A percentile compares a stretch with the other conserved stretches of the same genome.
These are phyloP conservation scores for Pisolithus tinctorius DNA, from an alignment of 768 basidiomycete species.

Conservation along the genomic window DNA sequence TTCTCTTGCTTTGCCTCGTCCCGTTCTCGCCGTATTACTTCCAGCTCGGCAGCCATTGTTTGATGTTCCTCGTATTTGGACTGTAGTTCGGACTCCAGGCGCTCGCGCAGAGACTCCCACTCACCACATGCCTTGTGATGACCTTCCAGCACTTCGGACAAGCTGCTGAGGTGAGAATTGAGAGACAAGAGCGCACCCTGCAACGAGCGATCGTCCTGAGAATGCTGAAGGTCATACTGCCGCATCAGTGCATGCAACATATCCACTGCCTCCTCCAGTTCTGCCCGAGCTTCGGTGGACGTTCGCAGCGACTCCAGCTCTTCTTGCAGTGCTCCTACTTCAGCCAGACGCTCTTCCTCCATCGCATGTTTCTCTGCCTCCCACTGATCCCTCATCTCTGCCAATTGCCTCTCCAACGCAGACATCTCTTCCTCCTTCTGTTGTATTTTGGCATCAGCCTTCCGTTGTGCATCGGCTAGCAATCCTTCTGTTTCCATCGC, in stretches of 20 bases:
- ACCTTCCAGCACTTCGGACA: constrained; percentile 38
- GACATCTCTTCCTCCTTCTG: constrained; percentile 35
- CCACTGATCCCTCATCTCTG: constrained; percentile 43
- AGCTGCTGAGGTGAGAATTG: constrained; percentile 42
- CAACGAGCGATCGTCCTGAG: constrained; percentile 42
- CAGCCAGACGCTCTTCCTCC: constrained; percentile 45
- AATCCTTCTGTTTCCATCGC: constrained; percentile 34
- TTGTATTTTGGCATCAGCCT: constrained; percentile 32
- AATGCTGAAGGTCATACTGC: constrained; percentile 48
- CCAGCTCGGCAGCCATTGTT: constrained; percentile 43
- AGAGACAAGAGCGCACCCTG: constrained; percentile 44
- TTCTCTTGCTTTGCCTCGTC: constrained; percentile 43
- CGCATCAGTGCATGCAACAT: constrained; percentile 47
- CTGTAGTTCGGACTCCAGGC: constrained; percentile 45
- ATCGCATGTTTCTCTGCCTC: constrained; percentile 41
- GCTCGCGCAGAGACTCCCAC: constrained; percentile 39
- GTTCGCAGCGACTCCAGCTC: constrained; percentile 41
- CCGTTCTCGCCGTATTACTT: constrained; percentile 43
- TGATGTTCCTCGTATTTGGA: constrained; percentile 41
- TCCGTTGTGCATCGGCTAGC: constrained; percentile 29
- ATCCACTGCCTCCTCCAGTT: constrained; percentile 46
- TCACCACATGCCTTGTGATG: constrained; percentile 39
- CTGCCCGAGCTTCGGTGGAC: constrained; percentile 33
- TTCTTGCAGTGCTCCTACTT: constrained; percentile 38
- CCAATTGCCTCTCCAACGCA: constrained; percentile 33